Base-by-base conservation (phyloP, 441 rosid genomes). In the Croton setiger region DNA sequence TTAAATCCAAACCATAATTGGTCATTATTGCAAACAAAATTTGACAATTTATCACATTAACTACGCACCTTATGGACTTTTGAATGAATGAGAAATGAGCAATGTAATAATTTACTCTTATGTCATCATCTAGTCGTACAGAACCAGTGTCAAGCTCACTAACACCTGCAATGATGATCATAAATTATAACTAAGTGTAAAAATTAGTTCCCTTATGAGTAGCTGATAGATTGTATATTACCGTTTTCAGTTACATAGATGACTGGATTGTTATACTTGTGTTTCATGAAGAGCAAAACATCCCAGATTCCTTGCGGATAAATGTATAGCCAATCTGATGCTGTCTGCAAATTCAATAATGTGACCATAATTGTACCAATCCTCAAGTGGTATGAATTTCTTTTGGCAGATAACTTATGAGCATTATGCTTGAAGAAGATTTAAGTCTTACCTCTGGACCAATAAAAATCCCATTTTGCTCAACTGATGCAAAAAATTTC, bases 241-340 rank as follows among this genome's bases (percentile, higher is more conserved):
- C 72, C 73, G 27, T 69, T 69, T 31, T 69, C 73, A 21, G 73
- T 69, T 27, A 69, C 8, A 11, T 69, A 69, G 12, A 69, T 60
- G 36, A 51, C 37, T 1, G 72, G 72, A 58, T 68, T 20, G 23
- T 68, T 58, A 17, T 45, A 68, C 55, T 68, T 68, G 72, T 59
- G 0, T n/a, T 68, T 68, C 45, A 57, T 68, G 56, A 76, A 79
- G 15, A 79, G 43, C 61, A 82, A n/a, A 49, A 79, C 52, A 1
- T 77, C 64, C 17, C 21, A 41, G 18, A 79, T 60, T 44, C 85
- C 85, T 49, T 44, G 27, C 35, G 83, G 85, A 58, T 76, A 79
- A 3, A 79, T 70, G 23, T 67, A 67, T 44, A 67, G 71, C 63
- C 71, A 56, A 43, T 31, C 63, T 10, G 63, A 67, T n/a, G 63